phyloP scores from a whole-genome alignment of 331 rosid genomes.

The Cydonia oblonga region DNA sequence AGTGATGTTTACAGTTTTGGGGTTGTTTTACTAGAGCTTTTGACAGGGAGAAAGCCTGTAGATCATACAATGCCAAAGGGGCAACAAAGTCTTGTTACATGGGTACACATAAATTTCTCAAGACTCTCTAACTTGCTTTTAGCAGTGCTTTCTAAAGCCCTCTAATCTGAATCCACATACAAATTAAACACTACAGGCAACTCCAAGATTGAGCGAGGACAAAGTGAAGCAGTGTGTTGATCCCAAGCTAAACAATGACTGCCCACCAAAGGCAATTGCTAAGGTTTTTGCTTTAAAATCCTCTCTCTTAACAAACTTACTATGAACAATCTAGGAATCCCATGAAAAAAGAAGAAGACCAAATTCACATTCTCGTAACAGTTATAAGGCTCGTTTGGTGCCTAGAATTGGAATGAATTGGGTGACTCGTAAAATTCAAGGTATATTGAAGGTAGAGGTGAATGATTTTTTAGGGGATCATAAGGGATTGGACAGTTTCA shows the following conservation, averaged over 20 bases:
- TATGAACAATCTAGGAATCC: neutral
- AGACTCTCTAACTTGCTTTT: neutral
- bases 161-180: neutral
- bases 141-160: neutral
- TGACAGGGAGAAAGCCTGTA: constrained; percentile 95
- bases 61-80: constrained; percentile 99
- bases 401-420: no score
- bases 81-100: constrained; percentile 98
- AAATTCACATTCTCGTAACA: neutral
- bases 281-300: constrained; percentile 46
- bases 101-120: constrained; percentile 39
- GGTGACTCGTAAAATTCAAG: no score
- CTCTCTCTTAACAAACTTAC: neutral
- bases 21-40: constrained; percentile 83
- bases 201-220: constrained; percentile 97
- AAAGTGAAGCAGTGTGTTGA: constrained; percentile 96
- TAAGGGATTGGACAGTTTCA: neutral
- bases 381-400: neutral
- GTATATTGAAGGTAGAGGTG: no score
- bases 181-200: constrained; percentile 44
- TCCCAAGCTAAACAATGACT: constrained; percentile 87
- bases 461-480: neutral
- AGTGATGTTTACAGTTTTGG: constrained; percentile 97
- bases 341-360: neutral
- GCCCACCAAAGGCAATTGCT: constrained; percentile 91